Evolutionary conservation across 495 filamentous ascomycete species (phyloP), one percentile per base, ranked within the genome.

Genomic region (Penicillium manginii): DNA sequence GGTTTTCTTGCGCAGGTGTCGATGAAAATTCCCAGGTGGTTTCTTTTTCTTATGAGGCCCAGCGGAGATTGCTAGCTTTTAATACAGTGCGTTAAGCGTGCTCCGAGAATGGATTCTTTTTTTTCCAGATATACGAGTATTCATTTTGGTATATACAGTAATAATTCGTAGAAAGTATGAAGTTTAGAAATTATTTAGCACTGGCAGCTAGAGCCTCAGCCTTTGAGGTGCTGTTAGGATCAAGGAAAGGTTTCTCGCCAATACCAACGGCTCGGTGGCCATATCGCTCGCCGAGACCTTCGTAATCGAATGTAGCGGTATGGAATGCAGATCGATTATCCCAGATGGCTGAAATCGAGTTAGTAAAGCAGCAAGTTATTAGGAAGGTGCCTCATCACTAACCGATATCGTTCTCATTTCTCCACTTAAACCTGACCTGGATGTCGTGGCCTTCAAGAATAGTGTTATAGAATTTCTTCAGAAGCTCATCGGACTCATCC

Each of bases 381-480:
- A 52, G 48, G 17, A 48, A 51, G 4, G 22, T 4, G 35, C 19
- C 10, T 15, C 15, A n/a, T 29, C 40, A 50, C 57, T 57, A 43
- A 61, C 64, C 86, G 18, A 88, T 64, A 63, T 88, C 83, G 58
- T 86, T 83, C 49, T 64, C 65, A 52, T 79, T 73, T 39, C 77
- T 64, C 87, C 86, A 92, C 57, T 80, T 77, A 66, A 83, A 79
- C 19, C 90, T 75, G 3, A 91, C 87, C 74, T 91, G 89, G 40
- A 89, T 72, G 61, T 93, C 89, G 62, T 91, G 89, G 69, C 91
- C 91, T 69, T 91, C 83, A 9, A 82, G 76, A 31, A 92, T 76
- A 7, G 54, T 89, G 68, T 60, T 88, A 68, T 59, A 78, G 2
- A 77, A 58, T 39, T 73, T 72, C 51, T 68, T 57, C 48, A 75